Base-by-base conservation (phyloP, 2,329 filamentous ascomycete genomes). In the Teratosphaeria epicoccoides region DNA sequence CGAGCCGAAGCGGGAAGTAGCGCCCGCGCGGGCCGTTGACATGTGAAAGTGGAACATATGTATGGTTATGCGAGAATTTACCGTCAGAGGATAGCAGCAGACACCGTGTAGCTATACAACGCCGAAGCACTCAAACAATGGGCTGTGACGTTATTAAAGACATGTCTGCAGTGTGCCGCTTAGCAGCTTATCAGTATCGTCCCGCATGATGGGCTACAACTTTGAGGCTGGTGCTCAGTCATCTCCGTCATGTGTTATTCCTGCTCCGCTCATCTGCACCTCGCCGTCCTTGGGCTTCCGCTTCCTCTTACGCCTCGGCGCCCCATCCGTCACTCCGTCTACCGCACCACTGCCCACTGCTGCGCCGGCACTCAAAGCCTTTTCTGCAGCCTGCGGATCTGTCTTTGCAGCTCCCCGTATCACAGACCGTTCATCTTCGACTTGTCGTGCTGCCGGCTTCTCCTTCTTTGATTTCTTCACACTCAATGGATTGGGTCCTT, bases 401-500 rank as follows among this genome's bases (percentile, higher is more conserved):
- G 51, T 49, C 56, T 65, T 66, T 29, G 52, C 48, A 9, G 57
- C 55, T 37, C 60, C 62, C 3, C 60, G 57, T 12, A 59, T n/a
- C 12, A 52, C 52, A 23, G 59, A 43, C 44, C 40, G 54, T 48
- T 61, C 57, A 5, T 59, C 55, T 44, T 62, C 58, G 10, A 50
- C 33, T 52, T 55, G 22, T 40, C 51, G 40, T 10, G 29, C 45
- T 49, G 51, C 37, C 22, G 45, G 12, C 51, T 51, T 55, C 51
- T 54, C 65, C 64, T 80, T 81, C 72, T 84, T 86, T 24, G 77
- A 59, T 70, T 87, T 88, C 73, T 84, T 85, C 49, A 85, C 74
- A 48, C 83, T 79, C 50, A 88, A 69, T 7, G 85, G 85, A 66
- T 88, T 88, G 1, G 83, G 84, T 20, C 78, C 81, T 65, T 86